Conservation (phyloP, 2,329 filamentous ascomycete genomes). For the Ophiocordyceps sinensis region DNA sequence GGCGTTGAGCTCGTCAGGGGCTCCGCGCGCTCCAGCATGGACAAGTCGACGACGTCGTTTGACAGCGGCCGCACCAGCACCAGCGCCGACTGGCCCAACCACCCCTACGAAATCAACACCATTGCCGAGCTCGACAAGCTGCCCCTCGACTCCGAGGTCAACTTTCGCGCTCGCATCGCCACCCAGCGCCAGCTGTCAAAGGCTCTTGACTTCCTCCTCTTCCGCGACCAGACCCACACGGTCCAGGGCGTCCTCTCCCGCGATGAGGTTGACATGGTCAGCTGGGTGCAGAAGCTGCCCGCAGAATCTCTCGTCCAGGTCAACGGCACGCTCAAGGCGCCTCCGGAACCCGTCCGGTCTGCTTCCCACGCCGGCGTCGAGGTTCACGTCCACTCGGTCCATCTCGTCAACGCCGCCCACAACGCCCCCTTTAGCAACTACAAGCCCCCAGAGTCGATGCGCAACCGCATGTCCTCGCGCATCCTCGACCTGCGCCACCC, state of each 20-base stretch:
- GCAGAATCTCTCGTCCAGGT: slow-evolving; percentile 68
- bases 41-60: slow-evolving; percentile 14
- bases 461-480: slow-evolving; percentile 62
- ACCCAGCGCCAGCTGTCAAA: slow-evolving; percentile 71
- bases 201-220: slow-evolving; percentile 70
- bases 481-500: slow-evolving; percentile 78
- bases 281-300: slow-evolving; percentile 74
- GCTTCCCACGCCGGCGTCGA: slow-evolving; percentile 66
- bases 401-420: slow-evolving; percentile 35
- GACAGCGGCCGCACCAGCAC: slow-evolving; percentile 21
- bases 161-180: slow-evolving; percentile 25
- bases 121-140: slow-evolving; percentile 21
- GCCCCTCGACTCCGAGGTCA: slow-evolving; percentile 23
- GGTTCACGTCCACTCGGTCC: slow-evolving; percentile 46
- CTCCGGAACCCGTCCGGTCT: slow-evolving; percentile 60
- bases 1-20: slow-evolving; percentile 14
- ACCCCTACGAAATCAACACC: slow-evolving; percentile 24
- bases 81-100: slow-evolving; percentile 23
- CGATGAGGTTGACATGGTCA: slow-evolving; percentile 55
- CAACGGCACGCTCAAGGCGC: slow-evolving; percentile 56
- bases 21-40: slow-evolving; percentile 15
- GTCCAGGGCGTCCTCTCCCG: slow-evolving; percentile 64
- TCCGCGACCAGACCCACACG: slow-evolving; percentile 70
- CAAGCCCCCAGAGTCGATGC: slow-evolving; percentile 48
- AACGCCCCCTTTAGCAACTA: slow-evolving; percentile 37